These are phyloP conservation scores for Phytophthora litchii DNA, from an alignment of 352 stramenopile genomes.

Conservation along the genomic window DNA sequence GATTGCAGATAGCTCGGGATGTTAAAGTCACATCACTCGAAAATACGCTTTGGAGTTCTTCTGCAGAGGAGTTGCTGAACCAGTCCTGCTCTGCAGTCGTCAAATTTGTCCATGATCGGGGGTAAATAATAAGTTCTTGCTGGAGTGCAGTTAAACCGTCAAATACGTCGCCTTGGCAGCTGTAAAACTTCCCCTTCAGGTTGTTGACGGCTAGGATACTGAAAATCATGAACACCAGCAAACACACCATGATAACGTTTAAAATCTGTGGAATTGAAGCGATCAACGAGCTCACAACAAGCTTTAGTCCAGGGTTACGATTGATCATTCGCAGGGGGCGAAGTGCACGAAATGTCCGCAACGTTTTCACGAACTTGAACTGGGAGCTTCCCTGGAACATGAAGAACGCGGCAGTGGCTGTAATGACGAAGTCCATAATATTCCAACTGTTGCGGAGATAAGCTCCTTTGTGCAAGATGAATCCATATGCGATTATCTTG, in stretches of 20 bases:
- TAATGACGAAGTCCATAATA: slow-evolving; percentile 90
- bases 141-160: slow-evolving; percentile 38
- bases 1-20: slow-evolving; percentile 50
- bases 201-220: slow-evolving; percentile 91
- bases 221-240: slow-evolving; percentile 89
- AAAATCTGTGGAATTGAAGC: slow-evolving; percentile 77
- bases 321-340: slow-evolving; percentile 88
- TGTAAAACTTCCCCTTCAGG: slow-evolving; percentile 88
- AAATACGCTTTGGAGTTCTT: slow-evolving; percentile 20
- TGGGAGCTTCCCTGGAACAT: slow-evolving; percentile 68
- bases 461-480: slow-evolving; percentile 58
- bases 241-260: slow-evolving; percentile 85
- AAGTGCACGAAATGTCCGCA: slow-evolving; percentile 81
- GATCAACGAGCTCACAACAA: slow-evolving; percentile 84
- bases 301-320: slow-evolving; percentile 66
- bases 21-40: slow-evolving; percentile 32
- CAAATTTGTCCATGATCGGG: slow-evolving; percentile 51
- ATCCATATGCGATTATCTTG: slow-evolving; percentile 89
- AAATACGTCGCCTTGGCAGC: slow-evolving; percentile 65
- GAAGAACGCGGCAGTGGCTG: slow-evolving; percentile 74
- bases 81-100: slow-evolving; percentile 38
- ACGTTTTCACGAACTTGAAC: slow-evolving; percentile 67
- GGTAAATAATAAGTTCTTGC: slow-evolving; percentile 53
- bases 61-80: slow-evolving; percentile 37
- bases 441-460: slow-evolving; percentile 92